phyloP scores from a whole-genome alignment of 352 stramenopile genomes.

The Discostella stelligera region DNA sequence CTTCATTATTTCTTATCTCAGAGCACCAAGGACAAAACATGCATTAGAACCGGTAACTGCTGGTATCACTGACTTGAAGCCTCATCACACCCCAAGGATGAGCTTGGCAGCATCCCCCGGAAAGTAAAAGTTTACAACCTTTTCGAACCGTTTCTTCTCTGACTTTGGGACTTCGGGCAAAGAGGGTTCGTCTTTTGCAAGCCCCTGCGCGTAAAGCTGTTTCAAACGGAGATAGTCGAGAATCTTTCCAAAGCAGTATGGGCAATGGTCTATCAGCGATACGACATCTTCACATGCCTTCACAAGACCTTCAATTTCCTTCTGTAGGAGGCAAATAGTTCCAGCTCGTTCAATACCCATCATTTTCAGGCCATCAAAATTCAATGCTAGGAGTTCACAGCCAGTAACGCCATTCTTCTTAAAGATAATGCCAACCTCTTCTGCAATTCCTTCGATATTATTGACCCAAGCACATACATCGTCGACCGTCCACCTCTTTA shows the following conservation, averaged over 20 bases:
- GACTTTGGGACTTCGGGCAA: neutral
- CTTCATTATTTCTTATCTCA: too few species aligned
- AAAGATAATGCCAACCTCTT: constrained; percentile 8
- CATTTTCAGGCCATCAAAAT: constrained; percentile 13
- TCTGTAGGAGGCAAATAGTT: constrained; percentile 8
- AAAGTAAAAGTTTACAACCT: constrained; percentile 38
- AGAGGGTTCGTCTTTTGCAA: constrained; percentile 15
- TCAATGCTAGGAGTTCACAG: constrained; percentile 15
- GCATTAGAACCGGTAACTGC: too few species aligned
- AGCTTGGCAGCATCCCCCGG: constrained; percentile 12
- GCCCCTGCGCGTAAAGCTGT: neutral
- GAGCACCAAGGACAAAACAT: too few species aligned
- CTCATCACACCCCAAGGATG: neutral
- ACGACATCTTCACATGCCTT: neutral
- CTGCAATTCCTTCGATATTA: constrained; percentile 16
- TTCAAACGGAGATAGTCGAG: constrained; percentile 19
- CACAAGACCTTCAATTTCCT: constrained; percentile 16
- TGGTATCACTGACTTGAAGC: too few species aligned
- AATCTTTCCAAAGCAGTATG: constrained; percentile 21
- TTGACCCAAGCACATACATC: constrained; percentile 13
- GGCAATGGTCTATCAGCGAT: constrained; percentile 22
- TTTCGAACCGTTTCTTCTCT: constrained; percentile 32
- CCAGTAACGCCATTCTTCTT: constrained; percentile 17
- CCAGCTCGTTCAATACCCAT: constrained; percentile 15
- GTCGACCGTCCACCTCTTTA: constrained; percentile 9